Evolutionary conservation across 2,329 filamentous ascomycete genomes (phyloP), one percentile per base, ranked within the genome.

Genomic region (Hypoxylon sp.): DNA sequence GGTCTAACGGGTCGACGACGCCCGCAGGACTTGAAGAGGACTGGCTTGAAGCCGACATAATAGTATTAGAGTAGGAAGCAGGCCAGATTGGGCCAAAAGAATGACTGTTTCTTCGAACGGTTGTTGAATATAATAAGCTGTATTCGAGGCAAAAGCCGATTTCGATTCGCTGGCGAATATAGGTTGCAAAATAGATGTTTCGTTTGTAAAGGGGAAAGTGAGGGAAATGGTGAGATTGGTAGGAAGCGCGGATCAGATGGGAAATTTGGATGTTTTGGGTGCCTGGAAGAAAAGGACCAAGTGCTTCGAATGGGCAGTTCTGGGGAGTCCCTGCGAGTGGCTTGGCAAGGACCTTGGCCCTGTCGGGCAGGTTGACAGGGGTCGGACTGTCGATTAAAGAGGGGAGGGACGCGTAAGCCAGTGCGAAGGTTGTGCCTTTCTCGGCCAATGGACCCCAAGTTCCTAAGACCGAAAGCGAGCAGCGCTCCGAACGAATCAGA

Each of bases 1-100:
- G 80, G 73, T 90, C 88, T 72, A 89, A 77, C 61, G 85, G 82
- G 73, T 85, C 82, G 71, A 84, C 82, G 65, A 82, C 58, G 55
- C 74, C 70, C 25, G 70, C 51, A 14, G 74, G 70, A 57, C 68
- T 73, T 21, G 70, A 68, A 36, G 74, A 69, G 28, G 65, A 46
- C 48, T 74, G 74, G 64, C 70, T 70, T 63, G 73, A 67, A 60
- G 60, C 69, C 48, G 68, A 68, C 62, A 68, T 71, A 43, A 45
- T 50, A 5, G 19, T 41, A 28, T 14, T 62, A 48, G 25, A 49
- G 32, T 59, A 30, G 21, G 19, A 52, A 38, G 36, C 25, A 13
- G 53, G 51, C 53, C 38, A 34, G 32, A 14, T 45, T 48, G 55
- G 30, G 11, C 19, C 23, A 17, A 57, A 46, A 5, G 17, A 56